phyloP scores from a whole-genome alignment of 768 basidiomycete genomes.

The Phlegmacium glaucopus region DNA sequence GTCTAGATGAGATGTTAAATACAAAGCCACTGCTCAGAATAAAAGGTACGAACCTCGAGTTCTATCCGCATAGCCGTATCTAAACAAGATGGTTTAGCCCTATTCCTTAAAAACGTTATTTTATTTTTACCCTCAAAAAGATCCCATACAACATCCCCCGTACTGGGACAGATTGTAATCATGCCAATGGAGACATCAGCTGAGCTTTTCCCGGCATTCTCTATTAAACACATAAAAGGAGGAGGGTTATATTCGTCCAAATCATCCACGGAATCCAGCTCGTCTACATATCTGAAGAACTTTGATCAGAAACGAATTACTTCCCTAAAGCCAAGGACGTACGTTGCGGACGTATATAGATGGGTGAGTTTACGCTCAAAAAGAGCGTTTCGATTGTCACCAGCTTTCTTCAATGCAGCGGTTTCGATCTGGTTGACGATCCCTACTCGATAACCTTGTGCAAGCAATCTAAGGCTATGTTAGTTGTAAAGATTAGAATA shows the following conservation, averaged over 20 bases:
- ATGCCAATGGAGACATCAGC: constrained; percentile 57
- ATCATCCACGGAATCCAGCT: constrained; percentile 65
- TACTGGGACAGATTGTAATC: constrained; percentile 78
- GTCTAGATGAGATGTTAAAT: constrained; percentile 48
- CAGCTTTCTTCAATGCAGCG: constrained; percentile 81
- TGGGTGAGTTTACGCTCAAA: constrained; percentile 76
- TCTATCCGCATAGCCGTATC: constrained; percentile 86
- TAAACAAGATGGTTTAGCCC: constrained; percentile 19
- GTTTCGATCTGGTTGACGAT: constrained; percentile 83
- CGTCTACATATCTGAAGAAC: constrained; percentile 72
- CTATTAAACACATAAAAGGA: constrained; percentile 70
- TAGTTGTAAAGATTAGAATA: constrained; percentile 1
- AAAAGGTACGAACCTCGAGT: constrained; percentile 58
- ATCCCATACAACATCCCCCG: constrained; percentile 94
- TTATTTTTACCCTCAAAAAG: constrained; percentile 66
- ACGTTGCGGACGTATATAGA: constrained; percentile 88
- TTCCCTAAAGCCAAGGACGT: constrained; percentile 26
- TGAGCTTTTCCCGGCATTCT: constrained; percentile 27
- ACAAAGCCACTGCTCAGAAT: neutral
- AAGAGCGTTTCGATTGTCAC: constrained; percentile 68
- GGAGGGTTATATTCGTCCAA: constrained; percentile 54
- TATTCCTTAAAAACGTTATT: neutral
- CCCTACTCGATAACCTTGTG: constrained; percentile 80
- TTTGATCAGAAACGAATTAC: constrained; percentile 1
- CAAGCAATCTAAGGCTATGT: constrained; percentile 48